Evolutionary conservation across 139 green algal genomes (phyloP).

Genomic region (Penium margaritaceum): DNA sequence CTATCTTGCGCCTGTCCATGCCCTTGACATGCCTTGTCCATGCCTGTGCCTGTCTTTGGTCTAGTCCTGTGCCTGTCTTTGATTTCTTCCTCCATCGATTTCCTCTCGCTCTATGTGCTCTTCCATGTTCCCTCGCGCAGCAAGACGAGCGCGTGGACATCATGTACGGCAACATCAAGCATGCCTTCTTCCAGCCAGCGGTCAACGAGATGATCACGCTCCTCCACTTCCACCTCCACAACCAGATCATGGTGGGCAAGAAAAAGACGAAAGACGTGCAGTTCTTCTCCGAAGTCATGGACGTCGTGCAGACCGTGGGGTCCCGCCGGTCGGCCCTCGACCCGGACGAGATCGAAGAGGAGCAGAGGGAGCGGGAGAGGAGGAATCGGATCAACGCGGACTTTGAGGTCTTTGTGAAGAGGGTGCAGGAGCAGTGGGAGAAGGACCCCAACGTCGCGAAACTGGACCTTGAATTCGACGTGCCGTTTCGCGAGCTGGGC

Average conservation of each 20-base stretch:
- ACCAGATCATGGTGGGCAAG: slow-evolving; percentile 99
- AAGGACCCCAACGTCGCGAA: slow-evolving; percentile 56
- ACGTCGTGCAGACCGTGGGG: slow-evolving; percentile 85
- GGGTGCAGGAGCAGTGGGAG: slow-evolving; percentile 75
- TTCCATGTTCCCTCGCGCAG: too few species aligned
- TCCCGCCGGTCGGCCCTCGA: slow-evolving; percentile 74
- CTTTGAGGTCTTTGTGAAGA: slow-evolving; percentile 62
- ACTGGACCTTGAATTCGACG: slow-evolving; percentile 90
- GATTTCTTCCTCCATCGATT: too few species aligned
- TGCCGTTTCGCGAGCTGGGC: slow-evolving; percentile 88
- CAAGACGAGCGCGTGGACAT: slow-evolving; percentile 77
- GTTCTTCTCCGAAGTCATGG: slow-evolving; percentile 92
- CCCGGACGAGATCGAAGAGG: slow-evolving; percentile 98
- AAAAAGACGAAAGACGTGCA: slow-evolving; percentile 97
- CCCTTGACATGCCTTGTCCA: too few species aligned
- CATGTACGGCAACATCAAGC: slow-evolving; percentile 95
- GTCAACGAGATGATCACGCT: slow-evolving; percentile 91
- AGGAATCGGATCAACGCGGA: slow-evolving; percentile 85
- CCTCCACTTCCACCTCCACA: slow-evolving; percentile 91
- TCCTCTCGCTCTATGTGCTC: too few species aligned
- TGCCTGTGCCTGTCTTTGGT: too few species aligned
- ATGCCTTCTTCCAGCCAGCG: slow-evolving; percentile 86
- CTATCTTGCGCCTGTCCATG: too few species aligned
- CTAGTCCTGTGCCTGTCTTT: too few species aligned
- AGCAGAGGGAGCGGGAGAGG: slow-evolving; percentile 87